These are phyloP conservation scores for Auxenochlorella pyrenoidosa DNA, from an alignment of 139 green algal genomes.

Conservation along the genomic window DNA sequence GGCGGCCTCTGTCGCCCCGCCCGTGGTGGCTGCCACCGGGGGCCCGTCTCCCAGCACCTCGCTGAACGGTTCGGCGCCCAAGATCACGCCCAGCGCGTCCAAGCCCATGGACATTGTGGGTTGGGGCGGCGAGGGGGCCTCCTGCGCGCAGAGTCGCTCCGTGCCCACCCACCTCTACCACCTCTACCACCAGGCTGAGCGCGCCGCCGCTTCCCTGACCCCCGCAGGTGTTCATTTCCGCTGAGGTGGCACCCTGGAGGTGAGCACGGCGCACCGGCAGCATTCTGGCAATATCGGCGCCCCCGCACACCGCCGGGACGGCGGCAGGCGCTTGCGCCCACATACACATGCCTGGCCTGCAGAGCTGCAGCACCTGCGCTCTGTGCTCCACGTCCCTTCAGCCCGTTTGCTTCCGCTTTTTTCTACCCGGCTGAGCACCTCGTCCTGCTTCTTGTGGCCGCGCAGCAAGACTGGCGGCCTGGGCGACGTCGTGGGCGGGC, in stretches of 20 bases:
- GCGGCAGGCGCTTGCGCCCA: too few species aligned
- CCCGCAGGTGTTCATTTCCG: slow-evolving; percentile 25
- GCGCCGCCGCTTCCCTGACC: not conserved
- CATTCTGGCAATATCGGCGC: not conserved
- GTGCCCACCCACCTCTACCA: not conserved
- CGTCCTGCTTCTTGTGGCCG: too few species aligned
- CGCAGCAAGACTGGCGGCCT: slow-evolving; percentile 90
- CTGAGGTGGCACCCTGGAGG: slow-evolving; percentile 32
- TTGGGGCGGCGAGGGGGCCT: not conserved
- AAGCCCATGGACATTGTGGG: slow-evolving; percentile 59
- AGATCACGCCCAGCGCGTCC: not conserved
- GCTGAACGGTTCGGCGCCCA: not conserved
- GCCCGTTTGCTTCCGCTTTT: too few species aligned
- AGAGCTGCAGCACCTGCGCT: not conserved
- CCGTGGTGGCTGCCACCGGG: not conserved
- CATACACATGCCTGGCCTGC: not conserved
- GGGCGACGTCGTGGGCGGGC: slow-evolving; percentile 69
- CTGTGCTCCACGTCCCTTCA: not conserved
- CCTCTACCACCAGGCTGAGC: not conserved
- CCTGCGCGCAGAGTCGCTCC: not conserved
- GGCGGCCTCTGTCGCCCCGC: not conserved
- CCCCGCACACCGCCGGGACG: not conserved
- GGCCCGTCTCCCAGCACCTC: too few species aligned
- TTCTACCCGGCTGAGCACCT: not conserved
- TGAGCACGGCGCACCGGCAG: not conserved